Base-by-base conservation (phyloP, 306 rosid species). In the Vigna hirtella region DNA sequence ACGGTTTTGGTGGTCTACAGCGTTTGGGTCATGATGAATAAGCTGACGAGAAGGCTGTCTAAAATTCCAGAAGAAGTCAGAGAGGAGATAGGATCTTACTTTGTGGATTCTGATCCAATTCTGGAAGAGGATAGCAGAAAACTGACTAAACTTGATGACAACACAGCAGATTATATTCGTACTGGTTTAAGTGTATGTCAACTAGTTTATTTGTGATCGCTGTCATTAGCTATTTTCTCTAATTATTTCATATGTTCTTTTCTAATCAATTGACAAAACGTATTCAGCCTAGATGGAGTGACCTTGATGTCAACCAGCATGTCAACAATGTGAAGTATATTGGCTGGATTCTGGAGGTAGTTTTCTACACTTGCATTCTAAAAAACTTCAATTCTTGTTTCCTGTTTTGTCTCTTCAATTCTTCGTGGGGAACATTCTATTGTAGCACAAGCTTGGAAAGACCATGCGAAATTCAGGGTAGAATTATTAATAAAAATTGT, bases 21-120 rank as follows among this genome's bases (percentile, higher is more conserved):
- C 90, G 93, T 96, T 72, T 93, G 98, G 97, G 99, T 96, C 85
- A 96, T 93, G 99, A 96, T 96, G 99, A 93, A 96, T 89, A 96
- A 93, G 78, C 77, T 85, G 81, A 96, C 99, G 7, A 90, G 99
- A 87, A 93, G 85, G 86, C 82, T 96, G 51, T 93, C 99, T 17
- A 96, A 96, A 77, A 90, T 96, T 78, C 99, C 99, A 0, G 91
- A 81, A 49, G 99, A 93, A 88, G 99, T 93, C 78, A 85, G 98
- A 70, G 88, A 80, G 72, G 99, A 96, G 87, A 96, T 96, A 90
- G 91, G 85, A 62, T 87, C 99, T 2, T 96, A 70, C 82, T 96
- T 93, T 87, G 77, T 87, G 83, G 73, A 85, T 83, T 85, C 86
- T 80, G 76, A 83, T 84, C 99, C 98, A 63, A 77, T 88, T 80